Evolutionary conservation across 1,139 yeast genomes (phyloP).

Genomic region (Kurtzmaniella quercitrusa): DNA sequence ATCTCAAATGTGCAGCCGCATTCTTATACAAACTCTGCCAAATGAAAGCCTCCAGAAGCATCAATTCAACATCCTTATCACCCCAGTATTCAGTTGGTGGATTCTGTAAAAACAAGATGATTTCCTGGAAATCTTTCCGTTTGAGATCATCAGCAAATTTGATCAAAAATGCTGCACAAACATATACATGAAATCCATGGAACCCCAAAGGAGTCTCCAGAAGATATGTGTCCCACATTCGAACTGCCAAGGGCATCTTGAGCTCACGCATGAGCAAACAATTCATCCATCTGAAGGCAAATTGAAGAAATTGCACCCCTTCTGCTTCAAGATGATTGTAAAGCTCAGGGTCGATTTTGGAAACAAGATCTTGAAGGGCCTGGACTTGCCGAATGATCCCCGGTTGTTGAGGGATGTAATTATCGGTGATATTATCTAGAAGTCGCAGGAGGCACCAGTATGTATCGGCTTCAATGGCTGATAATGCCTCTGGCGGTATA

Average conservation of each 20-base stretch:
- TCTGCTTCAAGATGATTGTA: slow-evolving; percentile 73
- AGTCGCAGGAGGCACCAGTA: slow-evolving; percentile 94
- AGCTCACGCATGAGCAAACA: slow-evolving; percentile 94
- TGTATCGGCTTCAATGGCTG: slow-evolving; percentile 80
- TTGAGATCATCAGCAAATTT: slow-evolving; percentile 77
- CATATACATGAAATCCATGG: slow-evolving; percentile 91
- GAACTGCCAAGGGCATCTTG: slow-evolving; percentile 66
- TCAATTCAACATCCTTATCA: slow-evolving; percentile 84
- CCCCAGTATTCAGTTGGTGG: slow-evolving; percentile 86
- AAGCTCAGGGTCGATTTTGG: slow-evolving; percentile 72
- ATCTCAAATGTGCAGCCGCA: slow-evolving; percentile 75
- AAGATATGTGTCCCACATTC: slow-evolving; percentile 98
- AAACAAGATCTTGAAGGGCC: slow-evolving; percentile 71
- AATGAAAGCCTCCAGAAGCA: slow-evolving; percentile 91
- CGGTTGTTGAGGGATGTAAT: slow-evolving; percentile 96
- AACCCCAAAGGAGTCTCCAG: slow-evolving; percentile 88
- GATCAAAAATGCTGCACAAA: slow-evolving; percentile 95
- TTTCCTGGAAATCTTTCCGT: slow-evolving; percentile 92
- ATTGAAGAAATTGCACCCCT: slow-evolving; percentile 88
- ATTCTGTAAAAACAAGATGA: slow-evolving; percentile 81
- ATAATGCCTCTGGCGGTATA: slow-evolving; percentile 45
- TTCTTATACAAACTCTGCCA: slow-evolving; percentile 93
- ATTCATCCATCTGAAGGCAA: slow-evolving; percentile 98
- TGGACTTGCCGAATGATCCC: slow-evolving; percentile 90
- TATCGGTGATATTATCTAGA: slow-evolving; percentile 91